Conservation (phyloP, 2,329 filamentous ascomycete species). For the Xylariaceae sp. region DNA sequence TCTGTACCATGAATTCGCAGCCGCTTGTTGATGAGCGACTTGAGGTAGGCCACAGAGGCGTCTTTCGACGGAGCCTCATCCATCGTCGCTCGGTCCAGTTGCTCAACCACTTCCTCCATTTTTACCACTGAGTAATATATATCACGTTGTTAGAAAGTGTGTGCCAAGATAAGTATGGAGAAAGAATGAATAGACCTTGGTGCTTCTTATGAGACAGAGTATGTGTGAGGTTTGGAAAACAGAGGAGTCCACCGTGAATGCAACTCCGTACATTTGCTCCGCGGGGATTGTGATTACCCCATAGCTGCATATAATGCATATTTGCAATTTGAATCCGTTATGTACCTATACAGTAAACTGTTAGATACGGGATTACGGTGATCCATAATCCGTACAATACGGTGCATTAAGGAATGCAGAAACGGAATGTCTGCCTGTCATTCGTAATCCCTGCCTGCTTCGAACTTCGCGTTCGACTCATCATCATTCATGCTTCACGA, state of each 20-base stretch:
- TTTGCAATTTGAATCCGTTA: too few relatives aligned
- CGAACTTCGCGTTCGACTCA: not conserved
- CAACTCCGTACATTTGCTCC: too few relatives aligned
- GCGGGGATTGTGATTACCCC: too few relatives aligned
- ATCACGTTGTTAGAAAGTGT: not conserved
- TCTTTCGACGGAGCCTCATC: constrained; percentile 38
- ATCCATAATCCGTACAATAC: too few relatives aligned
- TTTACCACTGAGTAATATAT: not conserved
- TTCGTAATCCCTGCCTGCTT: too few relatives aligned
- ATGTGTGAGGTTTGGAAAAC: too few relatives aligned
- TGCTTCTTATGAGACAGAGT: not conserved
- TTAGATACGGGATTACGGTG: too few relatives aligned
- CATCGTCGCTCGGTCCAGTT: constrained; percentile 15
- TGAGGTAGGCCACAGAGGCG: constrained; percentile 52
- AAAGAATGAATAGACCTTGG: not conserved
- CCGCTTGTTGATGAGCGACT: constrained; percentile 68
- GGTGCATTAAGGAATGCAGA: too few relatives aligned
- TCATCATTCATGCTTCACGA: not conserved
- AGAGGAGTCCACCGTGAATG: too few relatives aligned
- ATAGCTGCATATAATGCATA: too few relatives aligned
- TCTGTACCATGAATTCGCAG: constrained; percentile 77
- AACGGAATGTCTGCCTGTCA: too few relatives aligned
- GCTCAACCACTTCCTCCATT: constrained; percentile 19
- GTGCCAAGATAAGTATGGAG: not conserved
- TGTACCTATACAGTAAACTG: too few relatives aligned